Conservation (phyloP, 345 rosid species). For the Citrus glauca region DNA sequence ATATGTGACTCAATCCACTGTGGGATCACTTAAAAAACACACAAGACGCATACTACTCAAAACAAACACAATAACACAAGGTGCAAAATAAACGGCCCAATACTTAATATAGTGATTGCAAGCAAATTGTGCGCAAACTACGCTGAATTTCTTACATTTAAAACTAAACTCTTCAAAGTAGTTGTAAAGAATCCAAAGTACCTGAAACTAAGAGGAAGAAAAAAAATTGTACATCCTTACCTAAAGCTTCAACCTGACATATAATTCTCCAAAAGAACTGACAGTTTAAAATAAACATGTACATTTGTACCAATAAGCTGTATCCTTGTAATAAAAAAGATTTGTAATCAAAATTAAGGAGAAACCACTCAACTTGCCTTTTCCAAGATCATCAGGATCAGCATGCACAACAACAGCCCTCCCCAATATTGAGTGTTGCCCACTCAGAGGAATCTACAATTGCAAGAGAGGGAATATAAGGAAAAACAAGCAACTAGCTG, state of each 20-base stretch:
- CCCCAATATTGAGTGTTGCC: slow-evolving; percentile 78
- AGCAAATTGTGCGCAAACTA: neutral
- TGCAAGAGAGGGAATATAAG: slow-evolving; percentile 9
- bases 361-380: neutral
- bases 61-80: neutral
- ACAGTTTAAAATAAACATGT: neutral
- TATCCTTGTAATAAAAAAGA: slow-evolving; percentile 2
- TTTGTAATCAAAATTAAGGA: neutral
- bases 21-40: neutral
- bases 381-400: slow-evolving; percentile 95
- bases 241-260: neutral
- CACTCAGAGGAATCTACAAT: slow-evolving; percentile 76
- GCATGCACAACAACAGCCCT: slow-evolving; percentile 91
- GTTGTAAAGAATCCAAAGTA: neutral
- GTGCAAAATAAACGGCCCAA: neutral
- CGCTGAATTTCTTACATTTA: neutral
- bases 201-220: neutral
- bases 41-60: neutral
- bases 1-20: neutral
- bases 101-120: neutral
- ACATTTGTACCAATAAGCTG: neutral
- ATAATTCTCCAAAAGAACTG: neutral
- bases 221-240: neutral
- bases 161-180: neutral
- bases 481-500: neutral